phyloP scores from a whole-genome alignment of 2,329 filamentous ascomycete species.

The Leptographium flavum region DNA sequence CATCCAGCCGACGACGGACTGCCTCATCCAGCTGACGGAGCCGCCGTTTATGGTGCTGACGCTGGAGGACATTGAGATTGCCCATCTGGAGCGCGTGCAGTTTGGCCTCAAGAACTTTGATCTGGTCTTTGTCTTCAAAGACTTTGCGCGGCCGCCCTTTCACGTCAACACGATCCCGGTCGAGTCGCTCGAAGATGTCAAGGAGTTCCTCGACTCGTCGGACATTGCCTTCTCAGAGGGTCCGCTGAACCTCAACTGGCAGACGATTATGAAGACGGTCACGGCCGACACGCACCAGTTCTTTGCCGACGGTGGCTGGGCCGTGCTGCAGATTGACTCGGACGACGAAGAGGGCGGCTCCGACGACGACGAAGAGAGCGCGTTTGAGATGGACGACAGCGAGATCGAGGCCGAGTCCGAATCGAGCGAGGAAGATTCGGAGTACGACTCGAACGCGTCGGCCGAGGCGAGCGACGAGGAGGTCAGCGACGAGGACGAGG shows the following conservation, averaged over 20 bases:
- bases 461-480: constrained; percentile 73
- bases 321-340: constrained; percentile 74
- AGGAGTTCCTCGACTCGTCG: constrained; percentile 93
- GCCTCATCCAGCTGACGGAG: constrained; percentile 90
- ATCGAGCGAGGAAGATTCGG: constrained; percentile 67
- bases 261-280: constrained; percentile 98
- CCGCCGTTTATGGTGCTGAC: constrained; percentile 94
- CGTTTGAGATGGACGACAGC: constrained; percentile 79
- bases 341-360: constrained; percentile 68
- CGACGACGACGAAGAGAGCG: constrained; percentile 78
- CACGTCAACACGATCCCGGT: constrained; percentile 98
- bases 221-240: constrained; percentile 92
- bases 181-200: constrained; percentile 85
- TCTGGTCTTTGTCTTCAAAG: constrained; percentile 95
- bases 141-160: constrained; percentile 77
- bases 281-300: constrained; percentile 87
- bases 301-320: constrained; percentile 92
- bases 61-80: constrained; percentile 88
- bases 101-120: constrained; percentile 99
- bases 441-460: constrained; percentile 82
- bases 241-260: constrained; percentile 95
- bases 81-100: constrained; percentile 87
- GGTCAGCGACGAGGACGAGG: constrained; percentile 57
- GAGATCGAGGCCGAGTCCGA: constrained; percentile 75
- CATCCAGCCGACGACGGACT: constrained; percentile 92